A percentile compares a stretch with the other conserved stretches of the same genome.
Evolutionary conservation across 2,329 filamentous ascomycete species (phyloP).

Genomic region (Pezicula neosporulosa): DNA sequence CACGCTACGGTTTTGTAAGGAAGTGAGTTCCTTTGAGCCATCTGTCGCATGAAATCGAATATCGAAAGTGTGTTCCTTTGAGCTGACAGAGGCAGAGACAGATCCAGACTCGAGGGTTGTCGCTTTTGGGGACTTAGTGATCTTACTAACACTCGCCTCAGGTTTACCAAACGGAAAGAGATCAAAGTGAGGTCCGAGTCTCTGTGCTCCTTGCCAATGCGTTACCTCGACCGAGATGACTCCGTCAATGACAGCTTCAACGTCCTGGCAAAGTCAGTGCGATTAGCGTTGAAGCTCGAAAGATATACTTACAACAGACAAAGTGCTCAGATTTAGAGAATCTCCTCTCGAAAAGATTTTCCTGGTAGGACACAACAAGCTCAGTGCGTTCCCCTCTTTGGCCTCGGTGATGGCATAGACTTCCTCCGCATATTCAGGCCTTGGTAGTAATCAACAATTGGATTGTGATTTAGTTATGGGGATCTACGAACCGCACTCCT

Average conservation of each 20-base stretch:
- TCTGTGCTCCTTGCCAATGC: conserved; percentile 51
- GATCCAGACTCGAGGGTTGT: conserved; percentile 49
- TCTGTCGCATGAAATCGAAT: conserved; percentile 51
- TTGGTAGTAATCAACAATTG: too few relatives aligned
- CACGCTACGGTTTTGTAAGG: conserved; percentile 50
- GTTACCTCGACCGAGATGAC: conserved; percentile 57
- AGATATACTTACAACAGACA: conserved; percentile 41
- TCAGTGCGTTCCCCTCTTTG: conserved; percentile 44
- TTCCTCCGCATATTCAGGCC: conserved; percentile 64
- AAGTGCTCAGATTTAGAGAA: conserved; percentile 50
- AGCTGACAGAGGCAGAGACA: conserved; percentile 47
- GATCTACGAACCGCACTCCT: too few relatives aligned
- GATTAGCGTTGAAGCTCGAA: background rate
- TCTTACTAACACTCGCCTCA: conserved; percentile 29
- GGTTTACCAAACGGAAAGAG: conserved; percentile 52
- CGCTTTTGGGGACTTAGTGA: conserved; percentile 38
- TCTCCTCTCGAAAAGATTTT: conserved; percentile 52
- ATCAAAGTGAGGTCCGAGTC: conserved; percentile 53
- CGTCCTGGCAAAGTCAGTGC: conserved; percentile 34
- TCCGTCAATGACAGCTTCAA: conserved; percentile 54
- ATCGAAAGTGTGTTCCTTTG: conserved; percentile 47
- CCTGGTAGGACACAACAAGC: conserved; percentile 53
- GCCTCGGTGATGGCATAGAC: conserved; percentile 45
- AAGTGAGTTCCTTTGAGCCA: conserved; percentile 48
- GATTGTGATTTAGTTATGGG: too few relatives aligned